Evolutionary conservation across 495 filamentous ascomycete species (phyloP).

Genomic region (Aspergillus ellipticus): DNA sequence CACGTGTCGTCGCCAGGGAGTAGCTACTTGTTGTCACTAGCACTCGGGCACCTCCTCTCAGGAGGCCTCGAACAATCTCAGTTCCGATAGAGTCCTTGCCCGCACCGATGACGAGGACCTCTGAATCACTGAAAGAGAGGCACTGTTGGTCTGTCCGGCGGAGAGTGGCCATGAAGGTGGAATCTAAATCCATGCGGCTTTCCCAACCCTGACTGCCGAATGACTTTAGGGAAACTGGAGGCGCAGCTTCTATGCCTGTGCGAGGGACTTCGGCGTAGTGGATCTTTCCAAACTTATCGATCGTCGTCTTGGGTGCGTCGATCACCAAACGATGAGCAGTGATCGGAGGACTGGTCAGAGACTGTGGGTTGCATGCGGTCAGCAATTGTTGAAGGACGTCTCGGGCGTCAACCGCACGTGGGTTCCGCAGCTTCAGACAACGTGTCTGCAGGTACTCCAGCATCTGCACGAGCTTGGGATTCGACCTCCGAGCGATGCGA

Average conservation of each 20-base stretch:
- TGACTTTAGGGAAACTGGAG: background rate
- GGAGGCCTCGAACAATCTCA: conserved; percentile 12
- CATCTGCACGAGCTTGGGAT: background rate
- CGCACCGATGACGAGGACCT: conserved; percentile 24
- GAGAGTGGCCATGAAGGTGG: background rate
- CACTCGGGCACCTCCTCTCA: conserved; percentile 23
- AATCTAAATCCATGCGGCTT: background rate
- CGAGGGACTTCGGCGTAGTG: conserved; percentile 7
- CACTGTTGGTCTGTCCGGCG: conserved; percentile 1
- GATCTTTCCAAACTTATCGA: conserved; percentile 5
- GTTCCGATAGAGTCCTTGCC: conserved; percentile 23
- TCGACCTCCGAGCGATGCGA: background rate
- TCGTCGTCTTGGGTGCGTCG: conserved; percentile 16
- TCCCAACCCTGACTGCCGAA: background rate
- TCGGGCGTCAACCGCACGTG: background rate
- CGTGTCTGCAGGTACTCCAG: background rate
- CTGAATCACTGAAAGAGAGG: conserved; percentile 8
- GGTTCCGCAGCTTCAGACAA: background rate
- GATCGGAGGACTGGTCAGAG: background rate
- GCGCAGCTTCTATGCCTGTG: background rate
- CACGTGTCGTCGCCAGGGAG: background rate
- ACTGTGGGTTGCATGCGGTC: background rate
- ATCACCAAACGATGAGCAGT: background rate
- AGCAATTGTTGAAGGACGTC: background rate
- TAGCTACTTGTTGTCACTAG: conserved; percentile 24